Conservation (phyloP, 345 rosid species). For the Camelina neglecta region DNA sequence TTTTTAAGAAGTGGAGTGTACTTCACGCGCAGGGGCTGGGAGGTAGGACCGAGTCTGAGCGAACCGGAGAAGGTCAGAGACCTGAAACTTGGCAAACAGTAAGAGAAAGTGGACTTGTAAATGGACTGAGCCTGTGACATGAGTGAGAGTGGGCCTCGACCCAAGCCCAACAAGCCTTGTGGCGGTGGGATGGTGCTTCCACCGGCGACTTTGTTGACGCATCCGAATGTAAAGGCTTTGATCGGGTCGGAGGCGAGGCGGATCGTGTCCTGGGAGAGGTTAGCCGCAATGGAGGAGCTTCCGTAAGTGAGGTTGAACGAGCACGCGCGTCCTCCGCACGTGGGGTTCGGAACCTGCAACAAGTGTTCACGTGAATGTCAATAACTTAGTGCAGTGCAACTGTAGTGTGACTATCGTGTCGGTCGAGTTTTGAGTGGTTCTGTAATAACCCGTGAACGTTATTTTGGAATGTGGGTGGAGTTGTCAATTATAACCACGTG, state of each 20-base stretch:
- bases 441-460: slow-evolving; percentile 41
- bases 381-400: slow-evolving; percentile 15
- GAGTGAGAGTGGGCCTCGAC: slow-evolving; percentile 84
- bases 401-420: slow-evolving; percentile 30
- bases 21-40: slow-evolving; percentile 77
- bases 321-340: slow-evolving; percentile 68
- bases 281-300: slow-evolving; percentile 68
- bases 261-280: slow-evolving; percentile 73
- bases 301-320: slow-evolving; percentile 82
- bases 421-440: slow-evolving; percentile 33
- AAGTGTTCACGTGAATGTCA: slow-evolving; percentile 41
- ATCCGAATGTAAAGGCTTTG: slow-evolving; percentile 74
- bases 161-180: slow-evolving; percentile 84
- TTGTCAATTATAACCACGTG: slow-evolving; percentile 34
- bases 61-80: slow-evolving; percentile 79
- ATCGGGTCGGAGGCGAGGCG: slow-evolving; percentile 65
- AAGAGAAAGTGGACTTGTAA: slow-evolving; percentile 83
- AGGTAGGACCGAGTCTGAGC: slow-evolving; percentile 76
- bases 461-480: slow-evolving; percentile 31
- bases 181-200: slow-evolving; percentile 62
- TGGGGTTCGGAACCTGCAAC: slow-evolving; percentile 70
- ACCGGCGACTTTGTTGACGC: slow-evolving; percentile 73
- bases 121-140: slow-evolving; percentile 74
- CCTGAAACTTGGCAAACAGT: slow-evolving; percentile 86
- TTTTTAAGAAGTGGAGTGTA: slow-evolving; percentile 73